A percentile compares a stretch with the other conserved stretches of the same genome.
Conservation (phyloP, 2,329 filamentous ascomycete genomes). For the Podosphaera fusca region DNA sequence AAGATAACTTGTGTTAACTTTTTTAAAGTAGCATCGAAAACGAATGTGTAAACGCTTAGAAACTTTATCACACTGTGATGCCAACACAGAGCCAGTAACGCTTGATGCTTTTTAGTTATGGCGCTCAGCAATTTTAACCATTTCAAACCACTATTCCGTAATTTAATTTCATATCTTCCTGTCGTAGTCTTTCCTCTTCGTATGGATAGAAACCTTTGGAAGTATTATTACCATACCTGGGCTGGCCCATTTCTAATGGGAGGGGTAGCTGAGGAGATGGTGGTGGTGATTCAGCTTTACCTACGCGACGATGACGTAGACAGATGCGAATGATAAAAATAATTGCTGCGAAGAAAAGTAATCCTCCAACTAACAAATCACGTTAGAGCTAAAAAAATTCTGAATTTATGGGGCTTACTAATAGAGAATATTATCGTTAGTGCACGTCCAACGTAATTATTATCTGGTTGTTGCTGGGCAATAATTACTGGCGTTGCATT, state of each 20-base stretch:
- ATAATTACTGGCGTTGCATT: background rate
- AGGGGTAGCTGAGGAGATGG: background rate
- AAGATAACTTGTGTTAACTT: background rate
- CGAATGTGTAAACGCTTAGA: background rate
- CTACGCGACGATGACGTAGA: constrained; percentile 1
- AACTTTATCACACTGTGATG: background rate
- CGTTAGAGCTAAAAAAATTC: background rate
- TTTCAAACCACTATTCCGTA: background rate
- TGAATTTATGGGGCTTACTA: background rate
- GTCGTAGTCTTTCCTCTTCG: background rate
- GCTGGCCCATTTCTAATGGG: background rate
- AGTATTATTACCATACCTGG: background rate
- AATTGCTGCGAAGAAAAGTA: background rate
- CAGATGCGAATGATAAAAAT: constrained; percentile 1
- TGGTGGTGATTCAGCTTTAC: constrained; percentile 1
- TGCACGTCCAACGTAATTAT: background rate
- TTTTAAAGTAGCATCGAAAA: background rate
- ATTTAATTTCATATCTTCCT: background rate
- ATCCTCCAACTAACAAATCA: background rate
- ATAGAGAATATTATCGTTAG: background rate
- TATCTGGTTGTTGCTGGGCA: background rate
- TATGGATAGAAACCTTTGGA: background rate
- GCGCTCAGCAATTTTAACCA: background rate
- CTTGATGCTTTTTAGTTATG: background rate
- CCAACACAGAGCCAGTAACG: background rate